phyloP scores from a whole-genome alignment of 2,329 filamentous ascomycete species.

The Penicillium sp. region DNA sequence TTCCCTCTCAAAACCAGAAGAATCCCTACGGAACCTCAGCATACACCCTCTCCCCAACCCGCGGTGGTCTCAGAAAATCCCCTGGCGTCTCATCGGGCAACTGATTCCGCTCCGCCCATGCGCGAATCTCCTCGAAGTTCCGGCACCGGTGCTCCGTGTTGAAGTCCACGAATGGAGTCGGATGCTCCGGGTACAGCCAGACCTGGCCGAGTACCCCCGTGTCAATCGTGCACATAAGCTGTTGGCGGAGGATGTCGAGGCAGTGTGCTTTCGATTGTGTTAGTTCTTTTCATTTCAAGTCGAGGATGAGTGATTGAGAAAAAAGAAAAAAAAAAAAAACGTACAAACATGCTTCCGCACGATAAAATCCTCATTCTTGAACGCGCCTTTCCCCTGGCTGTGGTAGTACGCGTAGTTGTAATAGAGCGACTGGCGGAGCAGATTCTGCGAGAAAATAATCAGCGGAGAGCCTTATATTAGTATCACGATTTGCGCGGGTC shows the following conservation, averaged over 20 bases:
- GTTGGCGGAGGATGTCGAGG: constrained; percentile 65
- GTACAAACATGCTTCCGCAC: constrained; percentile 63
- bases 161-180: constrained; percentile 64
- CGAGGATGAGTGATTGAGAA: background rate
- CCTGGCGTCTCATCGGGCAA: constrained; percentile 47
- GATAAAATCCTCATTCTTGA: constrained; percentile 60
- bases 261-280: constrained; percentile 55
- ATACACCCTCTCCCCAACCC: constrained; percentile 27
- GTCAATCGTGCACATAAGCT: constrained; percentile 67
- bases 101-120: constrained; percentile 62
- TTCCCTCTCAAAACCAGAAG: no score
- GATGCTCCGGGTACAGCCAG: constrained; percentile 56
- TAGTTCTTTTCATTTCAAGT: background rate
- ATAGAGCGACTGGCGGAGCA: constrained; percentile 62
- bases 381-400: constrained; percentile 55
- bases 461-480: no score
- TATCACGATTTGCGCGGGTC: no score
- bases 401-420: constrained; percentile 67
- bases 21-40: constrained; percentile 26
- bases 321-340: constrained; percentile 29
- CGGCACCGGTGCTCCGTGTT: constrained; percentile 65
- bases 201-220: constrained; percentile 65
- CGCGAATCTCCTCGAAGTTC: constrained; percentile 59
- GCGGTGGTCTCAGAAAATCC: constrained; percentile 50
- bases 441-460: constrained; percentile 49